These are phyloP conservation scores for Solanum medicagineum DNA, from an alignment of 257 asterid species.

Conservation along the genomic window DNA sequence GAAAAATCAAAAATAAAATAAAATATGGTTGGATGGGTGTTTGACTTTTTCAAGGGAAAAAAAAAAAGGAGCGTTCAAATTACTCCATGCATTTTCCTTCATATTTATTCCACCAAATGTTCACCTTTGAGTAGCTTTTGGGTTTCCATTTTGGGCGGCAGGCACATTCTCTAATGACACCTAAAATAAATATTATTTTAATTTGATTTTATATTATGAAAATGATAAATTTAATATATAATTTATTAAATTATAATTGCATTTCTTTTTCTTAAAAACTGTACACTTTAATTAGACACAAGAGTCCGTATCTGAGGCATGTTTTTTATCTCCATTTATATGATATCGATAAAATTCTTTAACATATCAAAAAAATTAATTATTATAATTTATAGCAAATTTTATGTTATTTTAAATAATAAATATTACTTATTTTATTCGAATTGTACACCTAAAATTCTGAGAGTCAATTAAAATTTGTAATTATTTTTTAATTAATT, in stretches of 20 bases:
- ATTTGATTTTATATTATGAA: too few species aligned
- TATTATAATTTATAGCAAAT: too few species aligned
- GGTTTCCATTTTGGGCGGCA: constrained; percentile 6
- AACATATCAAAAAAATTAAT: too few species aligned
- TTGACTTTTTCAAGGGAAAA: constrained; percentile 19
- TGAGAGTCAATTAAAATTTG: too few species aligned
- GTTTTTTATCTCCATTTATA: too few species aligned
- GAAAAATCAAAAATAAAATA: neutral
- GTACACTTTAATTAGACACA: too few species aligned
- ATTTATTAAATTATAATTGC: neutral
- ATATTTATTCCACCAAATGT: constrained; percentile 21
- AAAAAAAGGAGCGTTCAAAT: constrained; percentile 19
- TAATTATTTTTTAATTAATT: too few species aligned
- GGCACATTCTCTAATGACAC: constrained; percentile 4
- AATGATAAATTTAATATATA: neutral
- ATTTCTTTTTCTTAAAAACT: neutral
- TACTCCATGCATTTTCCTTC: constrained; percentile 25
- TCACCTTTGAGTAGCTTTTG: constrained; percentile 29
- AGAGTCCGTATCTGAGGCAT: too few species aligned
- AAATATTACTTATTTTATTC: too few species aligned
- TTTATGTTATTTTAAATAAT: too few species aligned
- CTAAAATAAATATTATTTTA: neutral
- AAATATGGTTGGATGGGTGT: neutral
- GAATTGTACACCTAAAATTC: too few species aligned
- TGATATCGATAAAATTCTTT: too few species aligned